Evolutionary conservation across 2,329 filamentous ascomycete genomes (phyloP).

Genomic region (Pyricularia sp.): DNA sequence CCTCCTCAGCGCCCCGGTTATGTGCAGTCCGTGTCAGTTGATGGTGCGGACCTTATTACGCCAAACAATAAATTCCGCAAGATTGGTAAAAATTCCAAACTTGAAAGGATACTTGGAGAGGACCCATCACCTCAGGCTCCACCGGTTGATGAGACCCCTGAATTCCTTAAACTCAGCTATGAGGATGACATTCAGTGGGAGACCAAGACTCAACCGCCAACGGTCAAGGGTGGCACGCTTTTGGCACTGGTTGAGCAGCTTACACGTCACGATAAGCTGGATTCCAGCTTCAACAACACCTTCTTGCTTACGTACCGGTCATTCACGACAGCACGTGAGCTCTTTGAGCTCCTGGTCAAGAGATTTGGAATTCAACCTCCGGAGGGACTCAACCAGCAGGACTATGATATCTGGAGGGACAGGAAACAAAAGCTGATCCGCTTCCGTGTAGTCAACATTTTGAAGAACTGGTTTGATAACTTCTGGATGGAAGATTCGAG

Average conservation of each 20-base stretch:
- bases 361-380: slow-evolving; percentile 90
- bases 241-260: slow-evolving; percentile 87
- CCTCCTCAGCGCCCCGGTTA: slow-evolving; percentile 33
- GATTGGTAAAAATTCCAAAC: slow-evolving; percentile 53
- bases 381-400: slow-evolving; percentile 61
- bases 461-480: slow-evolving; percentile 97
- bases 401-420: slow-evolving; percentile 83
- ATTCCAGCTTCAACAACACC: slow-evolving; percentile 93
- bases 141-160: slow-evolving; percentile 66
- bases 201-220: slow-evolving; percentile 62
- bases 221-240: slow-evolving; percentile 82
- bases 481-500: slow-evolving; percentile 97
- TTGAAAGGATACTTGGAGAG: slow-evolving; percentile 58
- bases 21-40: slow-evolving; percentile 52
- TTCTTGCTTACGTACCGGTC: slow-evolving; percentile 96
- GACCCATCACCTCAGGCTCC: slow-evolving; percentile 42
- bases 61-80: slow-evolving; percentile 40
- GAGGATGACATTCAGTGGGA: slow-evolving; percentile 89
- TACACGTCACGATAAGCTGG: slow-evolving; percentile 89
- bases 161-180: slow-evolving; percentile 77
- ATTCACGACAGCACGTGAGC: slow-evolving; percentile 80
- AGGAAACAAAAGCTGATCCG: slow-evolving; percentile 93
- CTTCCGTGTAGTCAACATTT: slow-evolving; percentile 92
- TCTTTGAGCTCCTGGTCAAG: slow-evolving; percentile 88
- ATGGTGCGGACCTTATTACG: slow-evolving; percentile 46